phyloP scores from a whole-genome alignment of 1,284 basidiomycete species.

The Ganoderma lingzhi region DNA sequence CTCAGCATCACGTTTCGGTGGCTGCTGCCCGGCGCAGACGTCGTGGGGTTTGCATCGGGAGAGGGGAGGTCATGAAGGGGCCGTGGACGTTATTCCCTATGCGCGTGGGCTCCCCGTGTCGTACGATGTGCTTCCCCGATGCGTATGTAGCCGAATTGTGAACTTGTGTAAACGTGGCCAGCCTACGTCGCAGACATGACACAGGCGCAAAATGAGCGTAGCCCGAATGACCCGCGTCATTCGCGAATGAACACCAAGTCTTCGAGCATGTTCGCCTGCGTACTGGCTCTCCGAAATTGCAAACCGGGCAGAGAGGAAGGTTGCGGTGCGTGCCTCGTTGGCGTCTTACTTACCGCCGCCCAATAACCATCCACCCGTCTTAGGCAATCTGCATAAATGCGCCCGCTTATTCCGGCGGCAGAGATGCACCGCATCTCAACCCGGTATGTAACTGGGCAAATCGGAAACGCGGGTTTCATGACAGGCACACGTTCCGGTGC shows the following conservation, averaged over 20 bases:
- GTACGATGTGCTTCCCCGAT: neutral
- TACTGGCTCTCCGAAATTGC: neutral
- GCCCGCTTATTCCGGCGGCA: neutral
- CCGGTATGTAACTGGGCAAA: neutral
- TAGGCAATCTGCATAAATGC: neutral
- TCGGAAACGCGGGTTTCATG: no score
- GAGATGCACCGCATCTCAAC: neutral
- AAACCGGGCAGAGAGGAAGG: neutral
- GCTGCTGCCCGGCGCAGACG: no score
- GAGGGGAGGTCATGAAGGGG: neutral
- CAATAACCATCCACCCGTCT: neutral
- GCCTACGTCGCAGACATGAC: neutral
- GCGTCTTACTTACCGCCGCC: neutral
- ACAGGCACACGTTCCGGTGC: no score
- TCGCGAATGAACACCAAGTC: neutral
- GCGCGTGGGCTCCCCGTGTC: neutral
- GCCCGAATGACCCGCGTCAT: neutral
- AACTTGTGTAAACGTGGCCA: neutral
- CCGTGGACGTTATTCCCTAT: neutral
- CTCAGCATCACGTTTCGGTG: conserved; percentile 78
- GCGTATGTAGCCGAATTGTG: neutral
- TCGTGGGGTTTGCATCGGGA: no score
- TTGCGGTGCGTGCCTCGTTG: neutral
- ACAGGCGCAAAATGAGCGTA: neutral
- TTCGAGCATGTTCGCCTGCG: neutral